These are phyloP conservation scores for Serendipita sp. DNA, from an alignment of 768 basidiomycete genomes.

Conservation along the genomic window DNA sequence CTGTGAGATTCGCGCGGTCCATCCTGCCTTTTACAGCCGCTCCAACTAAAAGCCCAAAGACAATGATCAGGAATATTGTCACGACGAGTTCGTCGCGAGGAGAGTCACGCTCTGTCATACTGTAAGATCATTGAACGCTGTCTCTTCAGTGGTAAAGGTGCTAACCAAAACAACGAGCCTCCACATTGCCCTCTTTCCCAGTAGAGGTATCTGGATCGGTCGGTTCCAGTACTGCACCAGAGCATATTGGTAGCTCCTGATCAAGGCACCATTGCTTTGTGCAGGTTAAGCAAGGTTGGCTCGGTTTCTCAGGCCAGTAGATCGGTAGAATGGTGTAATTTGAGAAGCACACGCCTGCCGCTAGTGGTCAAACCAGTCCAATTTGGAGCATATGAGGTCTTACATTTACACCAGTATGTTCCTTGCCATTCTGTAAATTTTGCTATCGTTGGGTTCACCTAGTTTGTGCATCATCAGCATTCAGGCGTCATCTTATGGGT, in stretches of 20 bases:
- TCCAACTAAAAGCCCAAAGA: constrained; percentile 70
- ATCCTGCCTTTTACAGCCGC: constrained; percentile 76
- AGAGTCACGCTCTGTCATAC: constrained; percentile 67
- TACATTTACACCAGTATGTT: constrained; percentile 85
- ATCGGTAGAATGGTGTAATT: constrained; percentile 79
- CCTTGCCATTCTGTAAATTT: constrained; percentile 50
- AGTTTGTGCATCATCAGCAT: neutral
- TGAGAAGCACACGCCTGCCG: constrained; percentile 76
- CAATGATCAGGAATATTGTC: constrained; percentile 73
- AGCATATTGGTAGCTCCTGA: constrained; percentile 74
- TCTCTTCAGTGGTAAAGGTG: constrained; percentile 15
- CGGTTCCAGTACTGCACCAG: constrained; percentile 67
- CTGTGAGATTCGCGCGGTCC: constrained; percentile 20
- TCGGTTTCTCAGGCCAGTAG: constrained; percentile 64
- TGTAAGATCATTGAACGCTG: constrained; percentile 17
- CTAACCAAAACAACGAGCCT: constrained; percentile 91
- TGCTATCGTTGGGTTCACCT: neutral
- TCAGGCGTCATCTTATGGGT: neutral
- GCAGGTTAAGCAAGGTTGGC: constrained; percentile 83
- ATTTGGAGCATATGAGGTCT: constrained; percentile 13
- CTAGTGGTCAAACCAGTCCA: neutral
- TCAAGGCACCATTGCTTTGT: constrained; percentile 94
- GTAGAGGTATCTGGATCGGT: constrained; percentile 86
- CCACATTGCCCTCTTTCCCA: constrained; percentile 89
- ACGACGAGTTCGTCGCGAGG: constrained; percentile 92